Conservation (phyloP, 768 basidiomycete genomes). For the Collybiopsis confluens region DNA sequence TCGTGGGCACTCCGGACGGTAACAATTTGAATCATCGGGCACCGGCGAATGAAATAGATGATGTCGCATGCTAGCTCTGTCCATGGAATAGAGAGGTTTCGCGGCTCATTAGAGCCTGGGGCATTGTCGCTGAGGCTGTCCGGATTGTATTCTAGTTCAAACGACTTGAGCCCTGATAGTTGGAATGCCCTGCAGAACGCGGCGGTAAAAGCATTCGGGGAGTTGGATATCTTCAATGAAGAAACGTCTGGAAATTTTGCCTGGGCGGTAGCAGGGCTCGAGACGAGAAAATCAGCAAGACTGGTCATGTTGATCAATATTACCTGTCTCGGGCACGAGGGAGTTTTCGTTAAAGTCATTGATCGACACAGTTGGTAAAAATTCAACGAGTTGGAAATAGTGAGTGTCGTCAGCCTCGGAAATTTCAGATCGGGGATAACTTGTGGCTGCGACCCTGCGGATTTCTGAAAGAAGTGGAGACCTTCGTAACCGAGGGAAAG, state of each 20-base stretch:
- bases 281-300: not conserved
- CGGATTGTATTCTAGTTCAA: not conserved
- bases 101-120: not conserved
- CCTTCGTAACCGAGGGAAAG: not conserved
- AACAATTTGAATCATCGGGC: not conserved
- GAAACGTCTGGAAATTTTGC: not conserved
- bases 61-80: not conserved
- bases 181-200: not conserved
- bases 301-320: not conserved
- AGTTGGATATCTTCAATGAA: not conserved
- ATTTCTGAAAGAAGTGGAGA: not conserved
- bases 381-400: not conserved
- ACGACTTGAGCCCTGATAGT: not conserved
- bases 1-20: not conserved
- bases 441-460: not conserved
- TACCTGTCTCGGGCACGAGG: not conserved
- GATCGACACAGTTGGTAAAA: not conserved
- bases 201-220: not conserved
- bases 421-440: not conserved
- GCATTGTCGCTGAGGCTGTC: not conserved
- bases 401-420: not conserved
- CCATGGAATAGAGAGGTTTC: not conserved
- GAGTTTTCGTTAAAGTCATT: not conserved
- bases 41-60: conserved; percentile 1
- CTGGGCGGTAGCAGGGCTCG: not conserved